Conservation (phyloP, 176 grass and related monocot species). For the Oryza coarctata region DNA sequence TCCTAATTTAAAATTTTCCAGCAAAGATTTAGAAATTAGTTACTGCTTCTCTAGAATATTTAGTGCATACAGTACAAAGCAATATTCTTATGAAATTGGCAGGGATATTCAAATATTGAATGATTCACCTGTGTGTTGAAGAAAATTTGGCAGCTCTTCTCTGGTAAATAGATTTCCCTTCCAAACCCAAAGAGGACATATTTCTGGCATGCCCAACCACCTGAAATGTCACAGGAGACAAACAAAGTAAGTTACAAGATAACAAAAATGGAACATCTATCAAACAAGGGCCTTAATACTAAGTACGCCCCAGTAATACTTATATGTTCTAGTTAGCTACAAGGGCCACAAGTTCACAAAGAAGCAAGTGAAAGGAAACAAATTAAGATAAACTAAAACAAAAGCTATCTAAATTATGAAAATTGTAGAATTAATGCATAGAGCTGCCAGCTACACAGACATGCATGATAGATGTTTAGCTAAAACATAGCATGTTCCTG, state of each 20-base stretch:
- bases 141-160: slow-evolving; percentile 75
- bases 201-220: slow-evolving; percentile 62
- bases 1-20: slow-evolving; percentile 12
- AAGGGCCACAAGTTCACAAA: not conserved
- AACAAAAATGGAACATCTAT: slow-evolving; percentile 22
- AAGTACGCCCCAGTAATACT: slow-evolving; percentile 11
- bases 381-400: not conserved
- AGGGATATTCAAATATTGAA: slow-evolving; percentile 20
- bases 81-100: not conserved
- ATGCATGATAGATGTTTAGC: slow-evolving; percentile 18
- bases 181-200: slow-evolving; percentile 79
- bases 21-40: not conserved
- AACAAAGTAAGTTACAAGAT: slow-evolving; percentile 29
- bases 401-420: slow-evolving; percentile 15
- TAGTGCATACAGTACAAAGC: not conserved
- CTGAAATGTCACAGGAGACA: slow-evolving; percentile 47
- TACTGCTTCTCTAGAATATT: not conserved
- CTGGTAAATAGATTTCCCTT: slow-evolving; percentile 77
- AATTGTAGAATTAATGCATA: not conserved
- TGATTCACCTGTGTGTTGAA: slow-evolving; percentile 50
- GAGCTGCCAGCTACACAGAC: slow-evolving; percentile 2
- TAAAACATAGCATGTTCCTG: slow-evolving; percentile 12
- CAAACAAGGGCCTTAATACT: slow-evolving; percentile 8
- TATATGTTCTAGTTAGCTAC: not conserved
- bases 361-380: slow-evolving; percentile 7